Conservation (phyloP, 352 stramenopile genomes). For the Globisporangium uncinulatum region DNA sequence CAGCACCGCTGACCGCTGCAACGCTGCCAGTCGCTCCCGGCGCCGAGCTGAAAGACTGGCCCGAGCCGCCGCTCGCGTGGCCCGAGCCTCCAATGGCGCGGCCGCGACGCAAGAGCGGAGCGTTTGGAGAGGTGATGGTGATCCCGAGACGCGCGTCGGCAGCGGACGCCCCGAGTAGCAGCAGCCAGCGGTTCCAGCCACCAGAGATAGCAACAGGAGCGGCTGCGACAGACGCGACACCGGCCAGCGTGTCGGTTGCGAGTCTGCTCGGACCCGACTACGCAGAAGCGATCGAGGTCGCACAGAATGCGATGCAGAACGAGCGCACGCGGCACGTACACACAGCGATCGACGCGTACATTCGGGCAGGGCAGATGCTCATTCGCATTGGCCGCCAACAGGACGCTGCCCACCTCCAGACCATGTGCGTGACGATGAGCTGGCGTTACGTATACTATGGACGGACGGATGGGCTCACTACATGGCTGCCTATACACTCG, state of each 20-base stretch:
- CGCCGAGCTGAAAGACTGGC: constrained; percentile 3
- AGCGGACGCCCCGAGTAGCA: not conserved
- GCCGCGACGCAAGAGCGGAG: constrained; percentile 1
- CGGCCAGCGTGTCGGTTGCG: constrained; percentile 18
- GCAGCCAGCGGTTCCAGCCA: too few species aligned
- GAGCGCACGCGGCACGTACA: constrained; percentile 55
- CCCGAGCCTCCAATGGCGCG: constrained; percentile 9
- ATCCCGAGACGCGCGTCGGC: constrained; percentile 2
- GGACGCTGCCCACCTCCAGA: constrained; percentile 51
- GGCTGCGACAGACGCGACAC: constrained; percentile 5
- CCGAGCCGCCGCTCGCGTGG: constrained; percentile 12
- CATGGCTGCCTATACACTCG: not conserved
- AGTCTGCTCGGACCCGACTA: constrained; percentile 56
- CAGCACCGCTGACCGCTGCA: not conserved
- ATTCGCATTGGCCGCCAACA: constrained; percentile 62
- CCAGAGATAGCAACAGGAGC: too few species aligned
- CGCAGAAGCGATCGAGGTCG: constrained; percentile 47
- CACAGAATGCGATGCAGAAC: constrained; percentile 63
- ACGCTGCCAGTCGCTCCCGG: not conserved
- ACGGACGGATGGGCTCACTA: too few species aligned
- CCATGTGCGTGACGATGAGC: too few species aligned
- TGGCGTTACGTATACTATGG: too few species aligned
- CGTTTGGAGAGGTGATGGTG: constrained; percentile 1
- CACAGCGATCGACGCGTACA: constrained; percentile 72
- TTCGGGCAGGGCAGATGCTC: constrained; percentile 56